Evolutionary conservation across 495 filamentous ascomycete genomes (phyloP), one percentile per base, ranked within the genome.

Genomic region (Penicillium ucsense): DNA sequence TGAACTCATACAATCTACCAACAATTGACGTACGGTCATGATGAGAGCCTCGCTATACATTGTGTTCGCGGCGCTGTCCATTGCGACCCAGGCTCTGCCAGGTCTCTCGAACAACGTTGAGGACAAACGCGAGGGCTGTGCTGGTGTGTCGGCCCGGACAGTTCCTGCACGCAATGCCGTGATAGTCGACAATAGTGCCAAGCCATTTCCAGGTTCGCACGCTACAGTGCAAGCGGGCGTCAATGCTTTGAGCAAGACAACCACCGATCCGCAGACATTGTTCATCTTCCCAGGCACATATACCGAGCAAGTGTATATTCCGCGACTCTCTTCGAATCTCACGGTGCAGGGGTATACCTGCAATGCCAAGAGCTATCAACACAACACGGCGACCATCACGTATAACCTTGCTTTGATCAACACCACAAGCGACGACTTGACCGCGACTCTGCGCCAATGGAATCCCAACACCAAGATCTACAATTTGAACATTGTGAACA

Each of bases 361-460:
- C 8, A 41, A 41, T 6, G 29, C 39, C 29, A 41, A 41, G 39
- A n/a, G 39, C 6, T 41, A 41, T 8, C 28, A 41, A 30, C 28
- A 41, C 8, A 41, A 41, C 29, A 30, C 29, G 29, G 39, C 39
- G 5, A 41, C 39, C 4, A 31, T 41, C 8, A 41, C 39, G 9
- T 31, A 41, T n/a, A 41, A 41, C 8, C 39, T 41, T 9, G 39
- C 39, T 5, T 75, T 71, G 10, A 62, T 71, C 27, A 66, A 47
- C 10, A 68, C 80, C 4, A 36, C 69, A 2, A 79, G 76, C 5
- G 63, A 72, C 20, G 75, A 70, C 43, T 35, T 44, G 9, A 30
- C 43, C 4, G 43, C 52, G 4, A 35, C 39, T 6, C 11, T 41
- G 39, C 39, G 39, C 11, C 39, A 41, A 31, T 41, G 39, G 39